phyloP scores from a whole-genome alignment of 1,284 basidiomycete species.

The Trichosporon ovoides region DNA sequence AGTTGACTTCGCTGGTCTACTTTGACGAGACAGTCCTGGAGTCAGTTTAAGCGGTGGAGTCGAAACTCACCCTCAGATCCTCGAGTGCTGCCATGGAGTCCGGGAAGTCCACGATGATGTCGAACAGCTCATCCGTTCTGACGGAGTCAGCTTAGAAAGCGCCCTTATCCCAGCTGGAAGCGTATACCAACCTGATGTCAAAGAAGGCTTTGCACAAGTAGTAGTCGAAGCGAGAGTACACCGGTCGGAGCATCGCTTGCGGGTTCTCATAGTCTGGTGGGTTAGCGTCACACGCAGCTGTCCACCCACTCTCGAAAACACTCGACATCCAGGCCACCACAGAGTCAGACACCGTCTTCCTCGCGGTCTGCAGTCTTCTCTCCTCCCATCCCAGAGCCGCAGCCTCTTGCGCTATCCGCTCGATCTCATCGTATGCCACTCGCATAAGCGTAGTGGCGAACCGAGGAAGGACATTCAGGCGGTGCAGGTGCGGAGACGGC shows the following conservation, averaged over 20 bases:
- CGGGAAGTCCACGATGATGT: conserved; percentile 91
- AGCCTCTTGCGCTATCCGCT: conserved; percentile 61
- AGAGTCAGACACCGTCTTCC: conserved; percentile 68
- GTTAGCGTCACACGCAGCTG: too few species aligned
- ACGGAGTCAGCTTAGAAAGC: not conserved
- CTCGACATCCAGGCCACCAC: conserved; percentile 77
- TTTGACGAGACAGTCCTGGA: conserved; percentile 41
- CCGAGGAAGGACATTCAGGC: conserved; percentile 71
- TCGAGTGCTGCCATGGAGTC: conserved; percentile 79
- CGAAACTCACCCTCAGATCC: conserved; percentile 64
- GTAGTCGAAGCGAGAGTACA: conserved; percentile 82
- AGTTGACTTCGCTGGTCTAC: conserved; percentile 40
- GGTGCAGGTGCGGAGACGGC: conserved; percentile 55
- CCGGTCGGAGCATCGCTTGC: conserved; percentile 58
- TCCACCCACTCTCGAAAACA: conserved; percentile 57
- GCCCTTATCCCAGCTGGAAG: not conserved
- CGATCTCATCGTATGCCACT: conserved; percentile 79
- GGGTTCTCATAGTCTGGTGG: conserved; percentile 19
- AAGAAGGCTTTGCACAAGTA: conserved; percentile 83
- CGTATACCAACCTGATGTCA: conserved; percentile 61
- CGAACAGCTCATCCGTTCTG: conserved; percentile 84
- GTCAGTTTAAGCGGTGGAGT: not conserved
- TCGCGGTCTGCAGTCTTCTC: conserved; percentile 59
- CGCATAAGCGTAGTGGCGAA: conserved; percentile 77
- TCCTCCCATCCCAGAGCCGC: conserved; percentile 66